A percentile compares a stretch with the other conserved stretches of the same genome.
Evolutionary conservation across 2,329 filamentous ascomycete genomes (phyloP).

Genomic region (Penicillium paneum): DNA sequence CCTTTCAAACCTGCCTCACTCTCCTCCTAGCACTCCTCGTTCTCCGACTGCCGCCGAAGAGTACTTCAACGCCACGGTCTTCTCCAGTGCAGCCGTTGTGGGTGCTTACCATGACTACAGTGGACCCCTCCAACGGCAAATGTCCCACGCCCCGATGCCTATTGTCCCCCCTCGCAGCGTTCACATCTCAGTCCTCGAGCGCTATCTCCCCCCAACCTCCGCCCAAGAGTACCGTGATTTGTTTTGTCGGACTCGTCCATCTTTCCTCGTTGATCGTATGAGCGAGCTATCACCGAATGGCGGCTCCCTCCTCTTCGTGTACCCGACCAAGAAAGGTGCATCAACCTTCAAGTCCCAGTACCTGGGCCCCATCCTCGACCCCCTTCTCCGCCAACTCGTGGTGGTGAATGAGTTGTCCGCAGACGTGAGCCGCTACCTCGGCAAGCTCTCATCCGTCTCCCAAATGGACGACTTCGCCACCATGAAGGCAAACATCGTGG

Average conservation of each 20-base stretch:
- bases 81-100: constrained; percentile 60
- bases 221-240: constrained; percentile 58
- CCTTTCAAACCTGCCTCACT: constrained; percentile 59
- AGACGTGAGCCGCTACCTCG: constrained; percentile 54
- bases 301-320: constrained; percentile 60
- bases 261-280: constrained; percentile 59
- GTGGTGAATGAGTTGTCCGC: constrained; percentile 58
- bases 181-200: constrained; percentile 60
- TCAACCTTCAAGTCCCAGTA: constrained; percentile 59
- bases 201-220: constrained; percentile 63
- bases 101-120: constrained; percentile 57
- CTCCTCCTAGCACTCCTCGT: constrained; percentile 59
- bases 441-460: constrained; percentile 53
- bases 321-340: constrained; percentile 58
- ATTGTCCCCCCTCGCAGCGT: constrained; percentile 60
- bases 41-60: constrained; percentile 51
- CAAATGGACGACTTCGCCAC: constrained; percentile 55
- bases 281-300: constrained; percentile 56
- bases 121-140: constrained; percentile 41
- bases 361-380: constrained; percentile 60
- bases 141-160: constrained; percentile 52
- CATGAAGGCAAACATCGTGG: constrained; percentile 43
- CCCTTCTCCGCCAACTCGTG: constrained; percentile 57
- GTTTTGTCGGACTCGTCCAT: constrained; percentile 54
- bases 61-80: constrained; percentile 61